These are phyloP conservation scores for Backusella circina DNA, from an alignment of 192 early-diverging fungal species.

Conservation along the genomic window DNA sequence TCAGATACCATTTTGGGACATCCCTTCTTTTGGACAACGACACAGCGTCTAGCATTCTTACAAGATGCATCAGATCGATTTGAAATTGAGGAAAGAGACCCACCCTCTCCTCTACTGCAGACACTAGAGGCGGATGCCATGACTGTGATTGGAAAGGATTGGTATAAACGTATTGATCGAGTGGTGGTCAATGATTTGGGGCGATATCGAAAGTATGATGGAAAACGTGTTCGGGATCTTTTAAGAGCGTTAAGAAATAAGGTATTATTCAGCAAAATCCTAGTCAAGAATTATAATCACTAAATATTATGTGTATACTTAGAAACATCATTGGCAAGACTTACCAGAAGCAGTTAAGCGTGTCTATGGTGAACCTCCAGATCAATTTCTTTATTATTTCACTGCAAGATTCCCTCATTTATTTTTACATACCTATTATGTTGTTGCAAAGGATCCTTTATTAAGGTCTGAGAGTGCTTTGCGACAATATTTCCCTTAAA, in stretches of 20 bases:
- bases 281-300: not conserved
- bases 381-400: slow-evolving; percentile 87
- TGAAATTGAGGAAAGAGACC: slow-evolving; percentile 80
- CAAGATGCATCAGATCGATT: slow-evolving; percentile 95
- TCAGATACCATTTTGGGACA: slow-evolving; percentile 77
- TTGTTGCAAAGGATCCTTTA: slow-evolving; percentile 63
- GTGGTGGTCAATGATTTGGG: slow-evolving; percentile 76
- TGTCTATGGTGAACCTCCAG: slow-evolving; percentile 79
- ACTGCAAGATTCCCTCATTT: slow-evolving; percentile 86
- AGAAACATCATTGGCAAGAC: slow-evolving; percentile 98
- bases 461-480: slow-evolving; percentile 64
- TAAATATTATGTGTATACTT: not conserved
- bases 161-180: slow-evolving; percentile 72
- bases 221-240: slow-evolving; percentile 76
- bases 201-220: slow-evolving; percentile 94
- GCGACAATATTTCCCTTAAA: slow-evolving; percentile 56
- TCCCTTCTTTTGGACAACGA: slow-evolving; percentile 93
- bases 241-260: slow-evolving; percentile 92
- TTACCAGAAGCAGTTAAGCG: slow-evolving; percentile 71
- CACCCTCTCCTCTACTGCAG: slow-evolving; percentile 61
- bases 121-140: slow-evolving; percentile 58
- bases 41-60: slow-evolving; percentile 83
- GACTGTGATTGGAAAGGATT: slow-evolving; percentile 68
- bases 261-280: slow-evolving; percentile 37
- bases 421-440: slow-evolving; percentile 85